These are phyloP conservation scores for Sporisorium iseilematis-ciliati DNA, from an alignment of 1,284 basidiomycete genomes.

Conservation along the genomic window DNA sequence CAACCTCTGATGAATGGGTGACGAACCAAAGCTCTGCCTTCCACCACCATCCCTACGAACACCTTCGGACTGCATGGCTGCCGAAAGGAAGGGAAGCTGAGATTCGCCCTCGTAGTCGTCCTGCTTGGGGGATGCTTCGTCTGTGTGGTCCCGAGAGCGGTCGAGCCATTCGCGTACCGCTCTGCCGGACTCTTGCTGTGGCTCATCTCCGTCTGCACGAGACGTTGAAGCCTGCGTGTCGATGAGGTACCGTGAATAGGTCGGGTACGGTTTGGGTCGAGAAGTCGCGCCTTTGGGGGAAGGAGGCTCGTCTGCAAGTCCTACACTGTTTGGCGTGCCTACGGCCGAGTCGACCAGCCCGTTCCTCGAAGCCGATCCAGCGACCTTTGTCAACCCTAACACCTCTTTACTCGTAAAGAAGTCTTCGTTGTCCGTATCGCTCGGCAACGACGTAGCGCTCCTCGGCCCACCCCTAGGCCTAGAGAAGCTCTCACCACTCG, in stretches of 20 bases:
- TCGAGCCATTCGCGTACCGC: conserved; percentile 43
- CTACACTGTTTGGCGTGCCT: conserved; percentile 36
- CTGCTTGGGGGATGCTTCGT: neutral
- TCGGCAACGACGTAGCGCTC: conserved; percentile 25
- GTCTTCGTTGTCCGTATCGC: conserved; percentile 49
- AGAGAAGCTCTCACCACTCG: conserved; percentile 28
- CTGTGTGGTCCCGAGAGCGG: conserved; percentile 8
- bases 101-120: conserved; percentile 11
- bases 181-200: conserved; percentile 8
- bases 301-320: conserved; percentile 19
- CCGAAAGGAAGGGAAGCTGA: conserved; percentile 31
- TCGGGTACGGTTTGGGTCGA: conserved; percentile 47
- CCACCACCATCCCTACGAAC: conserved; percentile 2
- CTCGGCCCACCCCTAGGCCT: conserved; percentile 12
- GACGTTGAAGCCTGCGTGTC: conserved; percentile 20
- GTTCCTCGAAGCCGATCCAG: conserved; percentile 15
- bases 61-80: conserved; percentile 14
- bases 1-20: conserved; percentile 29
- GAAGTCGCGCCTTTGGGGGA: conserved; percentile 10
- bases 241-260: conserved; percentile 32
- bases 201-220: conserved; percentile 5
- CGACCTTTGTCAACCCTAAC: conserved; percentile 28
- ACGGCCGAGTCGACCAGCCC: conserved; percentile 27
- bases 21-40: conserved; percentile 30
- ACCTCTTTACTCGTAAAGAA: conserved; percentile 44